Conservation (phyloP, 495 filamentous ascomycete species). For the Neurospora sp. region DNA sequence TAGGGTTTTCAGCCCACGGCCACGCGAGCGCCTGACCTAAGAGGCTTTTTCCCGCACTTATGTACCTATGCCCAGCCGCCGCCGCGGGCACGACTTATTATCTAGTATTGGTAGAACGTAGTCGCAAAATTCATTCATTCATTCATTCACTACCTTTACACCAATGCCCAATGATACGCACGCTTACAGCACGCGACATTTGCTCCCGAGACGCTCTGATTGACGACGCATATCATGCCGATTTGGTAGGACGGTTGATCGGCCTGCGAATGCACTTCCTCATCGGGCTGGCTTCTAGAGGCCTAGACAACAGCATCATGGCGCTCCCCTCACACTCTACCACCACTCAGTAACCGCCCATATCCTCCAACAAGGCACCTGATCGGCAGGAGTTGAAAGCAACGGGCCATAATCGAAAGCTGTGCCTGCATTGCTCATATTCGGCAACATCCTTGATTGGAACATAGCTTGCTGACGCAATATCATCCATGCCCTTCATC, state of each 20-base stretch:
- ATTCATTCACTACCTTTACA: not conserved
- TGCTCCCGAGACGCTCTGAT: not conserved
- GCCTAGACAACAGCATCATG: not conserved
- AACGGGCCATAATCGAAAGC: not conserved
- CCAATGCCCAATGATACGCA: not conserved
- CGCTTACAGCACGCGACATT: not conserved
- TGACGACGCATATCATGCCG: not conserved
- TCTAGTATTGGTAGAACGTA: too few species aligned
- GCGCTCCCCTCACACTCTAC: not conserved
- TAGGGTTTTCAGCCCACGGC: too few species aligned
- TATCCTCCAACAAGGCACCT: not conserved
- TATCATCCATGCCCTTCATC: constrained; percentile 9
- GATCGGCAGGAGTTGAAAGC: not conserved
- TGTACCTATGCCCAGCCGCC: too few species aligned
- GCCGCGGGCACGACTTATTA: too few species aligned
- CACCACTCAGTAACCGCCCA: not conserved
- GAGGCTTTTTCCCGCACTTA: too few species aligned
- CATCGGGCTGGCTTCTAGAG: not conserved
- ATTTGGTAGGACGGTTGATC: not conserved
- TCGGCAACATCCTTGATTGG: constrained; percentile 5
- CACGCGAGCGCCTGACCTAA: too few species aligned
- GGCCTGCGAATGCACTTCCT: not conserved
- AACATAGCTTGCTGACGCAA: constrained; percentile 8
- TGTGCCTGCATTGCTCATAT: not conserved
- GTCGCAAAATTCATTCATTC: too few species aligned